Evolutionary conservation across 2,329 filamentous ascomycete species (phyloP), one percentile per base, ranked within the genome.

Genomic region (Aspergillus sp.): DNA sequence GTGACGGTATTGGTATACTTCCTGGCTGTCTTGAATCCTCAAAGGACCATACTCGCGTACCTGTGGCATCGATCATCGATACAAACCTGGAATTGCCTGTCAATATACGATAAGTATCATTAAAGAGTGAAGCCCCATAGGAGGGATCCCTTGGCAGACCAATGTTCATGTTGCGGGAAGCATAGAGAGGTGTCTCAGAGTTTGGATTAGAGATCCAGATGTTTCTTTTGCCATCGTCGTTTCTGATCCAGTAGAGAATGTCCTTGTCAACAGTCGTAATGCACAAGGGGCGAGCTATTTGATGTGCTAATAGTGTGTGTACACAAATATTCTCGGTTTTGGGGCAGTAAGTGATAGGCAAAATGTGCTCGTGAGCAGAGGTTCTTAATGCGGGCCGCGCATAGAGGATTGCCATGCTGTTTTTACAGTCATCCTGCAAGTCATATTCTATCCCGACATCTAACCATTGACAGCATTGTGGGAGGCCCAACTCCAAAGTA

Each of bases 11-110:
- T 11, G 27, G 9, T 31, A 31, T 31, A 8, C 4, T 31, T 31
- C 43, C 43, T 24, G 15, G 9, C 23, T 35, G n/a, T 21, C 27
- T 31, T 31, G 27, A 31, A 31, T 31, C 51, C 59, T 66, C 58
- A 54, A 73, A 70, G 41, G 54, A 64, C 68, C 66, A 72, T 4
- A 67, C 56, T 45, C 58, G 58, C 40, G 64, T 17, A 15, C 62
- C 63, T 6, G 31, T 52, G 8, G 55, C 51, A 55, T 63, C 55
- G 4, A 61, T 39, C 44, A 66, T 45, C 8, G 66, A 47, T 19
- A 66, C 51, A 51, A 63, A 65, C 14, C 56, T 46, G 7, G 53
- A 46, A 56, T 70, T 67, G 3, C 66, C 67, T 23, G 57, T 59
- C 19, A 65, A 51, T 55, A 24, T 35, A 33, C 24, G 46, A 44